These are phyloP conservation scores for Tremella yokohamensis DNA, from an alignment of 768 basidiomycete species.

Conservation along the genomic window DNA sequence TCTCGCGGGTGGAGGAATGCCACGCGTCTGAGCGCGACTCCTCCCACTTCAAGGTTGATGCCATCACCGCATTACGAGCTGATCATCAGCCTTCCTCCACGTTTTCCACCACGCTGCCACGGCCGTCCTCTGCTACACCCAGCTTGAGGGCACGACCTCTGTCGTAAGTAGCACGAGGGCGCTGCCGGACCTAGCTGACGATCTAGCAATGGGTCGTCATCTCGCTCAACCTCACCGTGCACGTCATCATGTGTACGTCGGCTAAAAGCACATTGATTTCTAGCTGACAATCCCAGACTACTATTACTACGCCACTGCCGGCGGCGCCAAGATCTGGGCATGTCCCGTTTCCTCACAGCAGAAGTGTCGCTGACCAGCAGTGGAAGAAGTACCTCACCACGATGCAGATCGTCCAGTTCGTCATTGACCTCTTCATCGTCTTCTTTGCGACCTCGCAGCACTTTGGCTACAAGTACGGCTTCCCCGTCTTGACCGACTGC, in stretches of 20 bases:
- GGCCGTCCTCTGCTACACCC: conserved; percentile 86
- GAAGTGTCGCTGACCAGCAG: conserved; percentile 53
- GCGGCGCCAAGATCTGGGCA: conserved; percentile 97
- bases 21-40: background rate
- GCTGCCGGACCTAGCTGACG: conserved; percentile 2
- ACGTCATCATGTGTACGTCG: conserved; percentile 92
- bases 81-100: conserved; percentile 79
- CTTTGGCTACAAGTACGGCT: conserved; percentile 63
- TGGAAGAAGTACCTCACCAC: conserved; percentile 98
- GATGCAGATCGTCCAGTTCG: conserved; percentile 94
- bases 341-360: background rate
- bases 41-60: background rate
- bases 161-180: conserved; percentile 62
- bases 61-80: background rate
- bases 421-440: conserved; percentile 82
- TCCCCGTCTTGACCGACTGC: conserved; percentile 77
- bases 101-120: conserved; percentile 99
- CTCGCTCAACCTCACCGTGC: conserved; percentile 80
- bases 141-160: conserved; percentile 89
- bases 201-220: conserved; percentile 95
- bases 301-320: conserved; percentile 98
- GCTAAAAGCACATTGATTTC: no score
- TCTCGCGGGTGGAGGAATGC: background rate
- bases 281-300: conserved; percentile 64
- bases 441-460: conserved; percentile 95